A percentile compares a stretch with the other conserved stretches of the same genome.
These are phyloP conservation scores for Parafenestella ontariensis DNA, from an alignment of 2,329 filamentous ascomycete genomes.

Conservation along the genomic window DNA sequence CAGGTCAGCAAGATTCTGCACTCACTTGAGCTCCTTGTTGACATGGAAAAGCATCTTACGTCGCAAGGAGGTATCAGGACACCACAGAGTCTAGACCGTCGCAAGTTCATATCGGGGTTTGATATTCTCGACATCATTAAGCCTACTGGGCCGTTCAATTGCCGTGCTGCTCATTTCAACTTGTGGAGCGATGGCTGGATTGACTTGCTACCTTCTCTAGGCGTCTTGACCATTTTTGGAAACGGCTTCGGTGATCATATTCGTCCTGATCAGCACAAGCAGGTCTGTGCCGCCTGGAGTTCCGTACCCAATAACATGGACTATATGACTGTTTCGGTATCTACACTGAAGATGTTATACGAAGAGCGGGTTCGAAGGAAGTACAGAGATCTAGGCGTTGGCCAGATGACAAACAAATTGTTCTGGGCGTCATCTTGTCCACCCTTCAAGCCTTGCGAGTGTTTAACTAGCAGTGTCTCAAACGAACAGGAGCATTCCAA, in stretches of 20 bases:
- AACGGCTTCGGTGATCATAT: constrained; percentile 4
- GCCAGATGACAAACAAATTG: not conserved
- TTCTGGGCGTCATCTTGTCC: not conserved
- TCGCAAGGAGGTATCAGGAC: not conserved
- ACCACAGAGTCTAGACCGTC: not conserved
- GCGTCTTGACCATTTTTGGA: not conserved
- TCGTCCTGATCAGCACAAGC: not conserved
- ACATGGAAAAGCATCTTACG: not conserved
- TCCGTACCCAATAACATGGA: not conserved
- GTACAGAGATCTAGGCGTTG: not conserved
- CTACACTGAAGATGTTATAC: constrained; percentile 4
- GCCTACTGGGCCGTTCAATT: not conserved
- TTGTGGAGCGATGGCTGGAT: constrained; percentile 2
- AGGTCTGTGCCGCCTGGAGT: not conserved
- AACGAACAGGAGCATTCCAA: not conserved
- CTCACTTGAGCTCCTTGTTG: constrained; percentile 1
- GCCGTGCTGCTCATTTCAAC: not conserved
- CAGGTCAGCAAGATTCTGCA: constrained; percentile 1
- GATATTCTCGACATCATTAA: constrained; percentile 5
- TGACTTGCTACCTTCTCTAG: constrained; percentile 1
- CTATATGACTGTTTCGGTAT: constrained; percentile 1
- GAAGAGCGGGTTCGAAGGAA: constrained; percentile 1
- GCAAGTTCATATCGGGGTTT: not conserved
- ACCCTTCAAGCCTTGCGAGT: not conserved
- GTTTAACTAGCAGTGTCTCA: not conserved